phyloP scores from a whole-genome alignment of 805 yeast genomes.

The Torulaspora gathmanii region DNA sequence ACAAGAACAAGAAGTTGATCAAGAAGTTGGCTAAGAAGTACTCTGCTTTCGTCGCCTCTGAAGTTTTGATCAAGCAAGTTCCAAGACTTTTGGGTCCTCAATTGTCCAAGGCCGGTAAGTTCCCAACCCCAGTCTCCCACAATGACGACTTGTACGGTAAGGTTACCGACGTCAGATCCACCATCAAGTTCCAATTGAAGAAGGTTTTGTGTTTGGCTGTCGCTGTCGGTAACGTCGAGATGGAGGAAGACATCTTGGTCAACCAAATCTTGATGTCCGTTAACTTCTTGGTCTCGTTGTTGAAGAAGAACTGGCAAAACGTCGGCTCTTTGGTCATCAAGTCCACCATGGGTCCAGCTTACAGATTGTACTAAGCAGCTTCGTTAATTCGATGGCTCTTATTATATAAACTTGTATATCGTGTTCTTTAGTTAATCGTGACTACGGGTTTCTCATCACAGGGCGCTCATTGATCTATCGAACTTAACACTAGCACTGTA shows the following conservation, averaged over 20 bases:
- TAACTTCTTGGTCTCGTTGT: slow-evolving; percentile 97
- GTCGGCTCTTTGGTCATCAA: slow-evolving; percentile 98
- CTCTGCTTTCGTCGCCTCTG: slow-evolving; percentile 99
- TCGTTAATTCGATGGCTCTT: slow-evolving; percentile 1
- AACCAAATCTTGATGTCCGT: slow-evolving; percentile 98
- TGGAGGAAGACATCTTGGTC: slow-evolving; percentile 93
- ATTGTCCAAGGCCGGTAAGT: slow-evolving; percentile 99
- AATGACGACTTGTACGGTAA: slow-evolving; percentile 94
- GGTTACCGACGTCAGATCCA: slow-evolving; percentile 96
- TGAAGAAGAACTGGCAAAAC: slow-evolving; percentile 99
- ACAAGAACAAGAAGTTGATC: slow-evolving; percentile 99
- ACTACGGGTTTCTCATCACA: not conserved
- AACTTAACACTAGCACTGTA: not conserved
- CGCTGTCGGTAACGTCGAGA: slow-evolving; percentile 99
- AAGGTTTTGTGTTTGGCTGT: slow-evolving; percentile 99
- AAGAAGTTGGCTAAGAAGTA: slow-evolving; percentile 99
- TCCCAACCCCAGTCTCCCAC: slow-evolving; percentile 99
- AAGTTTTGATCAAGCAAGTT: slow-evolving; percentile 98
- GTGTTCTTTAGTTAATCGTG: slow-evolving; percentile 2
- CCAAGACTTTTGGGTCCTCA: slow-evolving; percentile 99
- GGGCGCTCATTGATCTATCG: not conserved
- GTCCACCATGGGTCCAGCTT: slow-evolving; percentile 99
- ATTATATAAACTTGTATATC: slow-evolving; percentile 1
- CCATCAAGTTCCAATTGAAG: slow-evolving; percentile 99
- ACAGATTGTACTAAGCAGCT: slow-evolving; percentile 88